Evolutionary conservation across 2,329 filamentous ascomycete genomes (phyloP).

Genomic region (Colletotrichum paranaense): DNA sequence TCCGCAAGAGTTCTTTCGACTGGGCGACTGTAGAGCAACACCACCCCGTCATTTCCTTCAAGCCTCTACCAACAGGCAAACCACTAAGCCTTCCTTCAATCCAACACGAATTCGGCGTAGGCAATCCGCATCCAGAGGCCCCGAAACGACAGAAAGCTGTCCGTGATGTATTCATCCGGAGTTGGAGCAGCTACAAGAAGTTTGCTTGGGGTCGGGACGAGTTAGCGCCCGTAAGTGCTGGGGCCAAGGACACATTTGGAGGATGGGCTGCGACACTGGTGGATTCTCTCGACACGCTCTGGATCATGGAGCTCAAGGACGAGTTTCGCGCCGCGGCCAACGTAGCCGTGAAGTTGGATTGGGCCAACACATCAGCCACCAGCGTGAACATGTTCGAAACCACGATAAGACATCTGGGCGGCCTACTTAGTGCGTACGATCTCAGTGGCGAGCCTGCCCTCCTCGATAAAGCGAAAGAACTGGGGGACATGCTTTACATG

Average conservation of each 20-base stretch:
- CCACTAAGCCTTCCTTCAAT: constrained; percentile 43
- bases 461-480: constrained; percentile 70
- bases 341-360: constrained; percentile 60
- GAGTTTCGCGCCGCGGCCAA: constrained; percentile 63
- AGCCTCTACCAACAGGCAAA: constrained; percentile 43
- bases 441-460: constrained; percentile 67
- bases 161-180: constrained; percentile 46
- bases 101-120: constrained; percentile 56
- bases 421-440: constrained; percentile 77
- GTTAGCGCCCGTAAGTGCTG: constrained; percentile 53
- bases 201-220: constrained; percentile 60
- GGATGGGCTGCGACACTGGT: constrained; percentile 61
- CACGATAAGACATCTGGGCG: constrained; percentile 77
- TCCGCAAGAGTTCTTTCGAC: constrained; percentile 43
- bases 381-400: constrained; percentile 76
- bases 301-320: constrained; percentile 63
- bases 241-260: constrained; percentile 53
- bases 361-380: constrained; percentile 54
- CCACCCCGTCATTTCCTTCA: constrained; percentile 45
- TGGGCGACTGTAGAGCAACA: constrained; percentile 44
- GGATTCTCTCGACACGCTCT: constrained; percentile 62
- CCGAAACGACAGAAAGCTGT: constrained; percentile 43
- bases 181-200: constrained; percentile 55
- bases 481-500: constrained; percentile 73
- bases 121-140: constrained; percentile 1